Conservation (phyloP, 805 yeast genomes). For the Metschnikowia vanudenii region DNA sequence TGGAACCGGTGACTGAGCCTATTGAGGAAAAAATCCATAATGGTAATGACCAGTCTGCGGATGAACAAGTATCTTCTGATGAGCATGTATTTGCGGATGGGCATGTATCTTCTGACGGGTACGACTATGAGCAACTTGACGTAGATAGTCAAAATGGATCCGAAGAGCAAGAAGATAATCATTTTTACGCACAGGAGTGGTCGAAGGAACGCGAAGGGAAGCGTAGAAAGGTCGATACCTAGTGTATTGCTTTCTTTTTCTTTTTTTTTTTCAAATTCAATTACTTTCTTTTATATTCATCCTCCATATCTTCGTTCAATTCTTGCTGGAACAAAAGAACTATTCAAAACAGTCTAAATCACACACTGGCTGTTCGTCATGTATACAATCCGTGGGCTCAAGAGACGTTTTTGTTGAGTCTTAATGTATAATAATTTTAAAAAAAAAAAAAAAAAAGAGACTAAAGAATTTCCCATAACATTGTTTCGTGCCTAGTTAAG, state of each 20-base stretch:
- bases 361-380: too few relatives aligned
- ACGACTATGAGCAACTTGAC: constrained; percentile 18
- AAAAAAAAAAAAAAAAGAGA: too few relatives aligned
- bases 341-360: too few relatives aligned
- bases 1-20: background rate
- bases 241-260: background rate
- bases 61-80: constrained; percentile 7
- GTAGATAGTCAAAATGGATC: constrained; percentile 16
- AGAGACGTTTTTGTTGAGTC: too few relatives aligned
- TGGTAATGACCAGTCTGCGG: constrained; percentile 11
- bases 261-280: background rate
- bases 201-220: constrained; percentile 11
- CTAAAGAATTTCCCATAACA: too few relatives aligned
- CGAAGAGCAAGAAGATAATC: constrained; percentile 18
- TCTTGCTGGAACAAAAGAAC: too few relatives aligned
- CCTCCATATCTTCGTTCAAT: too few relatives aligned
- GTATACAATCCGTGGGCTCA: too few relatives aligned
- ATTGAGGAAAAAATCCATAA: constrained; percentile 1
- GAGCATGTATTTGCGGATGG: constrained; percentile 14
- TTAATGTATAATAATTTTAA: too few relatives aligned
- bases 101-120: constrained; percentile 12
- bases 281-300: background rate
- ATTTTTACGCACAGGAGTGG: constrained; percentile 17
- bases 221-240: constrained; percentile 3
- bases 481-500: too few relatives aligned